phyloP scores from a whole-genome alignment of 441 rosid species.

The Rhodomyrtus psidioides region DNA sequence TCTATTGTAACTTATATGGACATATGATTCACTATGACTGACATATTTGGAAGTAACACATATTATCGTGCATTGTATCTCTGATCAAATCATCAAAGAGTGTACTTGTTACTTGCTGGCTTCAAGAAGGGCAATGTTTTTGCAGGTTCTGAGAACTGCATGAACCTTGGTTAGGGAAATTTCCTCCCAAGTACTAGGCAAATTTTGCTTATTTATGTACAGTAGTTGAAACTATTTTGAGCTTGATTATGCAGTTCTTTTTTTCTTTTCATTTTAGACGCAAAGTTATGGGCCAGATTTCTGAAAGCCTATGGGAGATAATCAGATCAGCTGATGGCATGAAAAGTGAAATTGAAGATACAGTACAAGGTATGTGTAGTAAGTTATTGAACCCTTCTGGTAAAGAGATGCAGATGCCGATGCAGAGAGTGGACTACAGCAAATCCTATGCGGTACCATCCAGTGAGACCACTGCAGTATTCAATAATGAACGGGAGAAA shows the following conservation, averaged over 20 bases:
- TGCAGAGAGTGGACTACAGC: constrained; percentile 15
- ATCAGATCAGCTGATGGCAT: constrained; percentile 73
- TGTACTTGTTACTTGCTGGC: not conserved
- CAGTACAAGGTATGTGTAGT: constrained; percentile 66
- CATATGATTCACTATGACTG: not conserved
- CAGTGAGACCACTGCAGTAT: constrained; percentile 7
- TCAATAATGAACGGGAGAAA: constrained; percentile 31
- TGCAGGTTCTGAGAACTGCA: not conserved
- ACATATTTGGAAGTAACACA: not conserved
- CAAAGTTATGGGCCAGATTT: constrained; percentile 57
- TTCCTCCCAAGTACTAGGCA: not conserved
- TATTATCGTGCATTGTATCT: not conserved
- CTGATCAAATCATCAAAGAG: not conserved
- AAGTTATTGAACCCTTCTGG: constrained; percentile 44
- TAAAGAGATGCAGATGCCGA: constrained; percentile 7
- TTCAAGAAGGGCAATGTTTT: not conserved
- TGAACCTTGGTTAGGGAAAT: not conserved
- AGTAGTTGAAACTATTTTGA: not conserved
- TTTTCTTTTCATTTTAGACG: constrained; percentile 28
- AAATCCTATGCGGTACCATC: constrained; percentile 9
- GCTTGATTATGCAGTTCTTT: not conserved
- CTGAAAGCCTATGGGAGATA: constrained; percentile 75
- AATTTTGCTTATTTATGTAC: not conserved
- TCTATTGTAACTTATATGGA: not conserved
- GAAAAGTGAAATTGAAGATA: constrained; percentile 65